These are phyloP conservation scores for Kokia cookei DNA, from an alignment of 441 rosid species.

Conservation along the genomic window DNA sequence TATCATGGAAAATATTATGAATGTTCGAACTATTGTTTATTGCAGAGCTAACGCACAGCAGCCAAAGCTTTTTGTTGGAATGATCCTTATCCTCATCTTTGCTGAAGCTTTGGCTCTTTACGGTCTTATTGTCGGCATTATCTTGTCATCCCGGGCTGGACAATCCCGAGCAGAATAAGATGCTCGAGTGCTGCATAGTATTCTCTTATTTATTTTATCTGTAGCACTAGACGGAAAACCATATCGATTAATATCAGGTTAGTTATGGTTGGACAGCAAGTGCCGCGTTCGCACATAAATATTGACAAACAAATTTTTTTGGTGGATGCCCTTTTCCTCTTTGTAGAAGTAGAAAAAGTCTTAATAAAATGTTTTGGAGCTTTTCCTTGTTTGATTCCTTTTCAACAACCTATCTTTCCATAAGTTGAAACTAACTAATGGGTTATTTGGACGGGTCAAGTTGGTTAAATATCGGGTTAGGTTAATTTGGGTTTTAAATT, in stretches of 20 bases:
- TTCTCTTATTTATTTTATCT: constrained; percentile 17
- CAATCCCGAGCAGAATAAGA: constrained; percentile 79
- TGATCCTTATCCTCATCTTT: constrained; percentile 82
- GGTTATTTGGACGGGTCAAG: no score
- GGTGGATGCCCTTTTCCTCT: constrained; percentile 17
- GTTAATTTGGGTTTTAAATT: no score
- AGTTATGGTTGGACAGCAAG: constrained; percentile 12
- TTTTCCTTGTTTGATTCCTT: no score
- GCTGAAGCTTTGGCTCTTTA: constrained; percentile 81
- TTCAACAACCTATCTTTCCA: no score
- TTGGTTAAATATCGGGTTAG: no score
- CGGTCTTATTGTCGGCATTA: constrained; percentile 82
- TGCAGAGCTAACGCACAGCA: constrained; percentile 82
- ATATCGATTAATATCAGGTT: constrained; percentile 4
- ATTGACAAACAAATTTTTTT: background rate
- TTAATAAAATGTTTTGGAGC: no score
- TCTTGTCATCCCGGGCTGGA: constrained; percentile 83
- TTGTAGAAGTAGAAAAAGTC: background rate
- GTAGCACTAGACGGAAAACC: background rate
- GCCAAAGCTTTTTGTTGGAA: constrained; percentile 83
- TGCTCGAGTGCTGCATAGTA: constrained; percentile 3
- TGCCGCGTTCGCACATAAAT: background rate
- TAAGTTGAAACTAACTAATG: no score
- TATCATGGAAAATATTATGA: background rate
- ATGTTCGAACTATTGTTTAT: constrained; percentile 5